These are phyloP conservation scores for Diaporthe ilicicola DNA, from an alignment of 2,329 filamentous ascomycete genomes.

Conservation along the genomic window DNA sequence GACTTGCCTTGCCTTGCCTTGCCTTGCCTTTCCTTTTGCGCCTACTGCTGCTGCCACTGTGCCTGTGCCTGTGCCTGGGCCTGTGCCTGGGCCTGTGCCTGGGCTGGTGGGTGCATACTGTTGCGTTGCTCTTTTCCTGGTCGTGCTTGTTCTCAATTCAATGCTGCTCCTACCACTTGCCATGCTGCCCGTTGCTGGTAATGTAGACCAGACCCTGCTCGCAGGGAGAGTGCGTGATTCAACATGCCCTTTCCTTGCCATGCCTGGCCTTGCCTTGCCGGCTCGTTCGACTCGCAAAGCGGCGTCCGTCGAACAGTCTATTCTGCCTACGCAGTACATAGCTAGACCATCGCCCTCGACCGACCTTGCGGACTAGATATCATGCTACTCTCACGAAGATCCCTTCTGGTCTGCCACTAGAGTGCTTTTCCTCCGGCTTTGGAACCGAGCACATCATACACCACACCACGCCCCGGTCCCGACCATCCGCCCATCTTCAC, in stretches of 20 bases:
- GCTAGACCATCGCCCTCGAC: constrained; percentile 10
- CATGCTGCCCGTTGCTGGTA: constrained; percentile 1
- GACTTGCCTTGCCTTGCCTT: too few relatives aligned
- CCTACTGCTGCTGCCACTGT: neutral
- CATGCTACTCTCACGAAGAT: neutral
- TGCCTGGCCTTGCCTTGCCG: constrained; percentile 2
- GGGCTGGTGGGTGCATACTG: neutral
- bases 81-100: too few relatives aligned
- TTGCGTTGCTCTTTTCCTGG: neutral
- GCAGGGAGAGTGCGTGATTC: constrained; percentile 9
- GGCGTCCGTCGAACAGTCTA: neutral
- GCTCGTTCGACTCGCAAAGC: constrained; percentile 19
- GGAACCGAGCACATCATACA: constrained; percentile 1
- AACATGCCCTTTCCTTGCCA: constrained; percentile 19
- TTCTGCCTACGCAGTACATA: constrained; percentile 11
- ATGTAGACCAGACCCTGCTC: constrained; percentile 24
- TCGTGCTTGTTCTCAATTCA: neutral
- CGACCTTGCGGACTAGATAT: constrained; percentile 5
- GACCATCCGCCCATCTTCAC: neutral
- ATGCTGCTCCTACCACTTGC: neutral
- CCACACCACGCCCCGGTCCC: constrained; percentile 8
- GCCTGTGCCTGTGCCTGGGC: too few relatives aligned
- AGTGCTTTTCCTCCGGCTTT: neutral
- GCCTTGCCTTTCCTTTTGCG: too few relatives aligned
- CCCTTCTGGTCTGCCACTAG: constrained; percentile 7